Percentiles rank a stretch among this genome's conserved stretches.
phyloP scores from a whole-genome alignment of 495 filamentous ascomycete species.

The Penicillium angulare region DNA sequence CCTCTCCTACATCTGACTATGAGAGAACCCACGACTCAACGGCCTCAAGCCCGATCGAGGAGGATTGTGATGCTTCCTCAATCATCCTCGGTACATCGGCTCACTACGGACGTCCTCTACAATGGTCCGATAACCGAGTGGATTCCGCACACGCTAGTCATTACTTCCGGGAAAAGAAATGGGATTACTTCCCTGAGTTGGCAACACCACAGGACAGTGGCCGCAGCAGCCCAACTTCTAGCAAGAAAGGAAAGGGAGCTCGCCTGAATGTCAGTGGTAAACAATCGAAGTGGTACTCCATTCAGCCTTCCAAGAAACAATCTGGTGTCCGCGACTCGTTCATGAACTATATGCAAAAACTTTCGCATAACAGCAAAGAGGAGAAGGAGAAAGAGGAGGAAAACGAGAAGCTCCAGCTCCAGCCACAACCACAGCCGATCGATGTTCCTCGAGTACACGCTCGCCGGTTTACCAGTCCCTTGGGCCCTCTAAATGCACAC shows the following conservation, averaged over 20 bases:
- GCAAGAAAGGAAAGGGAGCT: slow-evolving; percentile 23
- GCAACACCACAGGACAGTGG: too few species aligned
- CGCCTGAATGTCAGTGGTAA: slow-evolving; percentile 26
- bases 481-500: background rate
- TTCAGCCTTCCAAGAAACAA: slow-evolving; percentile 6
- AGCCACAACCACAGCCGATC: background rate
- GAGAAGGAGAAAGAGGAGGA: background rate
- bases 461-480: background rate
- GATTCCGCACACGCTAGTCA: slow-evolving; percentile 31
- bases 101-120: slow-evolving; percentile 22
- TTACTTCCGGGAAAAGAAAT: slow-evolving; percentile 50
- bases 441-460: background rate
- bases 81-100: slow-evolving; percentile 12
- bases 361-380: slow-evolving; percentile 13
- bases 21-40: background rate
- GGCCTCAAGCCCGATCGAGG: background rate
- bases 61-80: slow-evolving; percentile 2
- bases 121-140: slow-evolving; percentile 21
- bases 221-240: too few species aligned
- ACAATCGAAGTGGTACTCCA: slow-evolving; percentile 24
- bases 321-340: slow-evolving; percentile 38
- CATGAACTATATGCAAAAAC: slow-evolving; percentile 36
- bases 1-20: too few species aligned
- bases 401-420: too few species aligned
- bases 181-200: slow-evolving; percentile 49